These are phyloP conservation scores for Cronartium ribicola DNA, from an alignment of 1,284 basidiomycete genomes.

Conservation along the genomic window DNA sequence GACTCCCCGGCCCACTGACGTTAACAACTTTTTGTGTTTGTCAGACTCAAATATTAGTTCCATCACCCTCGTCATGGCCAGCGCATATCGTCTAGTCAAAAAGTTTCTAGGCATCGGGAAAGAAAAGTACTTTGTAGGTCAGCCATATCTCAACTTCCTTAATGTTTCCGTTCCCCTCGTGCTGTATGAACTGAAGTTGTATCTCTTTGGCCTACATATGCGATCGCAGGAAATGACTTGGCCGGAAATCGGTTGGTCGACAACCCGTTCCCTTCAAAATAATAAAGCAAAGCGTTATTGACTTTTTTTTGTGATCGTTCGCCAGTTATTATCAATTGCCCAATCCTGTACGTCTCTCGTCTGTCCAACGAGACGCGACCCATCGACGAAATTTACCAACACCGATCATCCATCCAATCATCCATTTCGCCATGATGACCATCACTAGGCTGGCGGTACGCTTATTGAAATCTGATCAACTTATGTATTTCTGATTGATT, in stretches of 20 bases:
- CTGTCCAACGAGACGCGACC: neutral
- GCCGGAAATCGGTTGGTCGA: conserved; percentile 28
- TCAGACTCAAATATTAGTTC: no score
- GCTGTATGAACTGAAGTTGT: neutral
- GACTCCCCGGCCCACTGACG: no score
- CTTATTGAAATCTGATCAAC: neutral
- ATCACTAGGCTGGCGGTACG: conserved; percentile 2
- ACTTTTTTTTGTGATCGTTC: neutral
- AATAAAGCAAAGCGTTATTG: neutral
- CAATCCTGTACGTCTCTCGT: neutral
- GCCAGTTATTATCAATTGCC: neutral
- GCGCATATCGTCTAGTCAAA: conserved; percentile 8
- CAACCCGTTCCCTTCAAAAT: neutral
- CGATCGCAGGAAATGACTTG: conserved; percentile 35
- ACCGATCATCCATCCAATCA: neutral
- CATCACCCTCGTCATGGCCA: neutral
- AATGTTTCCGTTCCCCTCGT: neutral
- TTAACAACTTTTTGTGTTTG: no score
- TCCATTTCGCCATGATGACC: neutral
- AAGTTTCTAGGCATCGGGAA: conserved; percentile 17
- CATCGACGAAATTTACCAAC: neutral
- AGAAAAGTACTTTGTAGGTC: conserved; percentile 28
- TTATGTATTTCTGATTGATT: neutral
- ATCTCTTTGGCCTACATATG: no score
- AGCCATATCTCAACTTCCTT: neutral